These are phyloP conservation scores for Myxozyma lipomycoides DNA, from an alignment of 805 yeast species.

Conservation along the genomic window DNA sequence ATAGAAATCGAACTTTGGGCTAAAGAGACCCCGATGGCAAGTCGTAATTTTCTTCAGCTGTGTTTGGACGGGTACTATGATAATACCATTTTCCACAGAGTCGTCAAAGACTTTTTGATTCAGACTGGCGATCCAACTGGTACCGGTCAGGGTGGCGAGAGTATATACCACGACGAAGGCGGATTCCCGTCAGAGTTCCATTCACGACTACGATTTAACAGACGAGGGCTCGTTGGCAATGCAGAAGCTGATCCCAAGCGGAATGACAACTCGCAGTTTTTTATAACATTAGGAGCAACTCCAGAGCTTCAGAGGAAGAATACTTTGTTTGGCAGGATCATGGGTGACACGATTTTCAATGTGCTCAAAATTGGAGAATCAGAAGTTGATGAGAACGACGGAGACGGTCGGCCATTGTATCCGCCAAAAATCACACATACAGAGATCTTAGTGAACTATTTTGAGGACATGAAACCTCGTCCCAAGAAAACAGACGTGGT, in stretches of 20 bases:
- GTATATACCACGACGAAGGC: slow-evolving; percentile 29
- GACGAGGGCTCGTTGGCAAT: slow-evolving; percentile 55
- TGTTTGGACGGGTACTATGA: slow-evolving; percentile 46
- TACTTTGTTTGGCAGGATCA: slow-evolving; percentile 56
- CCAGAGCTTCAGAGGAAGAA: slow-evolving; percentile 44
- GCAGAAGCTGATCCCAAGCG: slow-evolving; percentile 39
- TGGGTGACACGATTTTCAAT: slow-evolving; percentile 53
- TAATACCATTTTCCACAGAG: slow-evolving; percentile 43
- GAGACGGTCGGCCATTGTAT: slow-evolving; percentile 46
- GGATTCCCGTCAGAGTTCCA: slow-evolving; percentile 47
- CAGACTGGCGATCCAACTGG: slow-evolving; percentile 41
- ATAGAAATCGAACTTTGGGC: slow-evolving; percentile 66
- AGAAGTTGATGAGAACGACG: slow-evolving; percentile 43
- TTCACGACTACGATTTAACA: slow-evolving; percentile 47
- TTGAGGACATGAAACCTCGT: slow-evolving; percentile 41
- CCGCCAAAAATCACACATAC: slow-evolving; percentile 46
- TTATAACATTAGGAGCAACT: slow-evolving; percentile 48
- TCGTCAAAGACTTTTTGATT: slow-evolving; percentile 39
- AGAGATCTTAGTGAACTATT: slow-evolving; percentile 48
- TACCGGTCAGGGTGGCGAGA: slow-evolving; percentile 35
- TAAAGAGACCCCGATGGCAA: slow-evolving; percentile 54
- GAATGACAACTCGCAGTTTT: slow-evolving; percentile 42
- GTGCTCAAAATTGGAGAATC: slow-evolving; percentile 49
- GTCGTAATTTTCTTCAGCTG: slow-evolving; percentile 47
- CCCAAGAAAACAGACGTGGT: slow-evolving; percentile 1